Evolutionary conservation across 768 basidiomycete genomes (phyloP).

Genomic region (Arthromyces matolae): DNA sequence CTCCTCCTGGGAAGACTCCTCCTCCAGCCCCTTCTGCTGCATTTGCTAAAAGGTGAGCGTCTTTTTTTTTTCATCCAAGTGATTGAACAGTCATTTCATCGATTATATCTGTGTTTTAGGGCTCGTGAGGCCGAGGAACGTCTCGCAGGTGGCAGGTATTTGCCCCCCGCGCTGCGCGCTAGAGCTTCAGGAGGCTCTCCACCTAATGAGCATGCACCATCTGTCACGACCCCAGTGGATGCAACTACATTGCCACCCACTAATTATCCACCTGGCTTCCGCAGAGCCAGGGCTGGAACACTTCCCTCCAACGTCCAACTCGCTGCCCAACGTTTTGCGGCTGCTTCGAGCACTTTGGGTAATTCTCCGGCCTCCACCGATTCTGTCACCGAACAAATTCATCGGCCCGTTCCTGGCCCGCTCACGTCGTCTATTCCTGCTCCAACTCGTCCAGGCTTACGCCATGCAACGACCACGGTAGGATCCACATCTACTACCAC

Average conservation of each 20-base stretch:
- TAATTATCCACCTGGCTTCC: slow-evolving; percentile 82
- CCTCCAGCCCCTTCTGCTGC: slow-evolving; percentile 89
- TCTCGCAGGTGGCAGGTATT: slow-evolving; percentile 63
- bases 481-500: slow-evolving; percentile 52
- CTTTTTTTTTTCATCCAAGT: slow-evolving; percentile 16
- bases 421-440: slow-evolving; percentile 35
- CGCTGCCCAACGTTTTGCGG: slow-evolving; percentile 78
- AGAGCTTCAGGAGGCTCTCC: slow-evolving; percentile 68
- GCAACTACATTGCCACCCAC: slow-evolving; percentile 58
- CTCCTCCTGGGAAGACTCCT: slow-evolving; percentile 81
- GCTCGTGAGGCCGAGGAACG: slow-evolving; percentile 82
- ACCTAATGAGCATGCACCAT: slow-evolving; percentile 61
- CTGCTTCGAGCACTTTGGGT: slow-evolving; percentile 55
- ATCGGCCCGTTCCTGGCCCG: slow-evolving; percentile 47
- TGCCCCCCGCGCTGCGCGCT: slow-evolving; percentile 78
- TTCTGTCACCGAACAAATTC: slow-evolving; percentile 45
- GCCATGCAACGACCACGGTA: slow-evolving; percentile 77
- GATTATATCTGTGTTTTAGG: slow-evolving; percentile 35
- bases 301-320: slow-evolving; percentile 93
- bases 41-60: slow-evolving; percentile 74
- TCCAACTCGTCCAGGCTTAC: slow-evolving; percentile 62
- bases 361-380: slow-evolving; percentile 42
- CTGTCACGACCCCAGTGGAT: slow-evolving; percentile 57
- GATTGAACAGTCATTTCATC: too few relatives aligned
- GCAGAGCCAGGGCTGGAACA: slow-evolving; percentile 95